These are phyloP conservation scores for Naganishia albida DNA, from an alignment of 1,284 basidiomycete species.

Conservation along the genomic window DNA sequence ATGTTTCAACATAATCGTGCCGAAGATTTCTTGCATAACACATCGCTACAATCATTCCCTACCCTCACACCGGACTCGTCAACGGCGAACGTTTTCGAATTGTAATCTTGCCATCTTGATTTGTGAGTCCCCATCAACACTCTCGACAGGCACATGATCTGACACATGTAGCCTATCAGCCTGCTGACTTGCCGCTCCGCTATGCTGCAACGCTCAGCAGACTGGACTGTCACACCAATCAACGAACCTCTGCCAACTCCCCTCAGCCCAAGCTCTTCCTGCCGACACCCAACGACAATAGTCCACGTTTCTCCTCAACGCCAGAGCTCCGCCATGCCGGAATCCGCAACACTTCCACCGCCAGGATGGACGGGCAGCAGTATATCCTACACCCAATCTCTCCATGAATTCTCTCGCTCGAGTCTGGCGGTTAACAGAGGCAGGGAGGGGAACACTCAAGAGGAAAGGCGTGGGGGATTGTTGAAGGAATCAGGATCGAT, in stretches of 20 bases:
- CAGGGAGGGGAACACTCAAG: not conserved
- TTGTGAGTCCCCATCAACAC: too few relatives aligned
- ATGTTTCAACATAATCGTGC: not conserved
- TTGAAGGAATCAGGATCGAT: not conserved
- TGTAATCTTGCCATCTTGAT: too few relatives aligned
- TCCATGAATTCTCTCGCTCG: slow-evolving; percentile 14
- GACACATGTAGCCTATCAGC: too few relatives aligned
- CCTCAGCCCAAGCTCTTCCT: not conserved
- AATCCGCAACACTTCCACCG: slow-evolving; percentile 19
- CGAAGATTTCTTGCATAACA: not conserved
- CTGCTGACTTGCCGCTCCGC: not conserved
- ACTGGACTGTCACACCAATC: slow-evolving; percentile 19
- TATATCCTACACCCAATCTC: slow-evolving; percentile 10
- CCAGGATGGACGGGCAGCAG: slow-evolving; percentile 6
- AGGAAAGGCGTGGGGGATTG: not conserved
- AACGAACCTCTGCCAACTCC: slow-evolving; percentile 10
- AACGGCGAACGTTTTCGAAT: too few relatives aligned
- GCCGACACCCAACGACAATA: not conserved
- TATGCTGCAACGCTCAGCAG: not conserved
- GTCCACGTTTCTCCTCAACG: not conserved
- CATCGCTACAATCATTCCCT: not conserved
- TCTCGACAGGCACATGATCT: too few relatives aligned
- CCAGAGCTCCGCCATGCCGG: slow-evolving; percentile 22
- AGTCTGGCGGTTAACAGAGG: slow-evolving; percentile 12
- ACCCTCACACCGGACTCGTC: too few relatives aligned